Conservation (phyloP, 306 rosid genomes). For the Argentina anserina region DNA sequence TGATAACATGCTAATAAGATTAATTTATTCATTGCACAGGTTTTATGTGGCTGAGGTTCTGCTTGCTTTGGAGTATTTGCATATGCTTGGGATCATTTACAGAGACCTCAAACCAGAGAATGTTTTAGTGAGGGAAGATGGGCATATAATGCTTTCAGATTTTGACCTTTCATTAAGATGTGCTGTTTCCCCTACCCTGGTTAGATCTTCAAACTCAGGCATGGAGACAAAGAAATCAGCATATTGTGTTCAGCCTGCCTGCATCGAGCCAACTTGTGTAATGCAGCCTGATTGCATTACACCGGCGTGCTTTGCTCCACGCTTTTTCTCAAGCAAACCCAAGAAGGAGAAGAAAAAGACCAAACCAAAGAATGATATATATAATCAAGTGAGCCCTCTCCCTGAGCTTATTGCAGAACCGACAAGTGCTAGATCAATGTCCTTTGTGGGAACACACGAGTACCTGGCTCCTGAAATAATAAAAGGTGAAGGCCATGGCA, state of each 20-base stretch:
- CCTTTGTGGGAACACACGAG: conserved; percentile 95
- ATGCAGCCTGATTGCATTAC: conserved; percentile 81
- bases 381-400: conserved; percentile 67
- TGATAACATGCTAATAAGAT: neutral
- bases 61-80: conserved; percentile 95
- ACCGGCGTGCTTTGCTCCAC: conserved; percentile 73
- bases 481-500: conserved; percentile 97
- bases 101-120: conserved; percentile 96
- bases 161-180: conserved; percentile 94
- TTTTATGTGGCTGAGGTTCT: conserved; percentile 98
- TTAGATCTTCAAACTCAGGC: conserved; percentile 46
- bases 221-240: conserved; percentile 64
- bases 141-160: conserved; percentile 96
- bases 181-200: conserved; percentile 79
- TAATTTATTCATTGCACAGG: conserved; percentile 43
- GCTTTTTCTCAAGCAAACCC: conserved; percentile 51
- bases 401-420: conserved; percentile 96
- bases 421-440: conserved; percentile 87
- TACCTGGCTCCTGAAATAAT: conserved; percentile 94
- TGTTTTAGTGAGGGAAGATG: conserved; percentile 93
- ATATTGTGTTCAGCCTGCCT: conserved; percentile 73
- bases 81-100: conserved; percentile 94
- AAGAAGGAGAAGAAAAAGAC: conserved; percentile 60
- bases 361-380: conserved; percentile 56
- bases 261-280: conserved; percentile 79